Percentiles rank a stretch among this genome's conserved stretches.
phyloP scores from a whole-genome alignment of 768 basidiomycete species.

The Auriscalpium microsporum region DNA sequence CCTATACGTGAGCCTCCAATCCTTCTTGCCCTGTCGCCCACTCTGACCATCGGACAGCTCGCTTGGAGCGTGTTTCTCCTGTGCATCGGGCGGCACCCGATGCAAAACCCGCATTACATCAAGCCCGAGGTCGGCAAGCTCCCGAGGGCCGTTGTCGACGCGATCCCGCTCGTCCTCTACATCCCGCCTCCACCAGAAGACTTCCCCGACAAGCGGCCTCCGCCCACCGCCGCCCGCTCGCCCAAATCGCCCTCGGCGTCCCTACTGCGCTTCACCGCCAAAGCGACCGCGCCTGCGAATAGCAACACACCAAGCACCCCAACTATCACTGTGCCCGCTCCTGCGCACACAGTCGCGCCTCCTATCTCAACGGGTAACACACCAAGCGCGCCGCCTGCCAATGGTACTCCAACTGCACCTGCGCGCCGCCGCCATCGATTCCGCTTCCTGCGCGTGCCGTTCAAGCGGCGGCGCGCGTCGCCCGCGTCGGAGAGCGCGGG shows the following conservation, averaged over 20 bases:
- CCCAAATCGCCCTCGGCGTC: constrained; percentile 11
- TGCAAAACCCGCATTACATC: constrained; percentile 65
- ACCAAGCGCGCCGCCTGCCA: not conserved
- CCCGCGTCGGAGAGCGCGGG: constrained; percentile 12
- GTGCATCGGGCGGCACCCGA: constrained; percentile 71
- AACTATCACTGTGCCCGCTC: not conserved
- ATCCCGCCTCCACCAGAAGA: constrained; percentile 69
- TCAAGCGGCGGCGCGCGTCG: not conserved
- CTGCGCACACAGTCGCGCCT: not conserved
- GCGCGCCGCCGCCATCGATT: constrained; percentile 41
- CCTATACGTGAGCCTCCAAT: constrained; percentile 49
- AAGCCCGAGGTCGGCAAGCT: constrained; percentile 75
- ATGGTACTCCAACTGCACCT: not conserved
- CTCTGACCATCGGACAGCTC: constrained; percentile 33
- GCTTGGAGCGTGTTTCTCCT: constrained; percentile 74
- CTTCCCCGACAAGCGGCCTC: constrained; percentile 17
- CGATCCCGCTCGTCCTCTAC: constrained; percentile 78
- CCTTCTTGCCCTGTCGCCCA: not conserved
- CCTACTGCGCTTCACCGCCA: not conserved
- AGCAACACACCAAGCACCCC: too few species aligned
- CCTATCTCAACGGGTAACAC: not conserved
- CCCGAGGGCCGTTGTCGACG: constrained; percentile 60
- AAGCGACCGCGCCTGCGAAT: too few species aligned
- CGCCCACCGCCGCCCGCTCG: constrained; percentile 35
- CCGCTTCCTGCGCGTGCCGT: constrained; percentile 33